Percentiles rank a stretch among this genome's conserved stretches.
These are phyloP conservation scores for Psilocybe sp. DNA, from an alignment of 768 basidiomycete genomes.

Conservation along the genomic window DNA sequence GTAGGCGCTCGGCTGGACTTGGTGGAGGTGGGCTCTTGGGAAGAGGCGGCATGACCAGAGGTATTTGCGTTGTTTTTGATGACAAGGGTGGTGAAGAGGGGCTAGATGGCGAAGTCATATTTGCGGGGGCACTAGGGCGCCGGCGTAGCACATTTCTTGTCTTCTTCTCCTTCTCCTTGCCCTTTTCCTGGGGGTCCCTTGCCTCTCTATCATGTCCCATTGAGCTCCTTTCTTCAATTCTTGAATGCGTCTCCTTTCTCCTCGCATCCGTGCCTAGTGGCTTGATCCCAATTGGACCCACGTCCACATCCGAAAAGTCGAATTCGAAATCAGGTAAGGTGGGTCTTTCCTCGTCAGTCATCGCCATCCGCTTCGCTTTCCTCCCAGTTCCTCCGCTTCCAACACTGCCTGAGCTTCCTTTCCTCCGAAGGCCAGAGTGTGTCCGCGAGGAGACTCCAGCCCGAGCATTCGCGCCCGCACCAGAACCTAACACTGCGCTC, in stretches of 20 bases:
- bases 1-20: not conserved
- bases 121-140: not conserved
- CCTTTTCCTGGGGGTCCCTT: not conserved
- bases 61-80: not conserved
- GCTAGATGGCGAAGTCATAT: not conserved
- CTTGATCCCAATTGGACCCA: too few relatives aligned
- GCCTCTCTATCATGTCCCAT: too few relatives aligned
- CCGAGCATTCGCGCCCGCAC: too few relatives aligned
- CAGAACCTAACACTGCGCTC: not conserved
- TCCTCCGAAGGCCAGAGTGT: slow-evolving; percentile 2
- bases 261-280: too few relatives aligned
- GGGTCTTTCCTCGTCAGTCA: slow-evolving; percentile 14
- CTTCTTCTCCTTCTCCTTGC: slow-evolving; percentile 9
- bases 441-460: not conserved
- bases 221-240: too few relatives aligned
- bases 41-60: not conserved
- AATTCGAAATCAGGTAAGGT: not conserved
- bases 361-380: slow-evolving; percentile 11
- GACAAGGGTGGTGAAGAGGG: not conserved
- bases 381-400: slow-evolving; percentile 11
- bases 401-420: not conserved
- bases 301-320: not conserved
- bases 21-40: not conserved
- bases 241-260: too few relatives aligned
- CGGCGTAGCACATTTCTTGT: slow-evolving; percentile 11